phyloP scores from a whole-genome alignment of 257 asterid genomes.

The Penstemon newberryi region DNA sequence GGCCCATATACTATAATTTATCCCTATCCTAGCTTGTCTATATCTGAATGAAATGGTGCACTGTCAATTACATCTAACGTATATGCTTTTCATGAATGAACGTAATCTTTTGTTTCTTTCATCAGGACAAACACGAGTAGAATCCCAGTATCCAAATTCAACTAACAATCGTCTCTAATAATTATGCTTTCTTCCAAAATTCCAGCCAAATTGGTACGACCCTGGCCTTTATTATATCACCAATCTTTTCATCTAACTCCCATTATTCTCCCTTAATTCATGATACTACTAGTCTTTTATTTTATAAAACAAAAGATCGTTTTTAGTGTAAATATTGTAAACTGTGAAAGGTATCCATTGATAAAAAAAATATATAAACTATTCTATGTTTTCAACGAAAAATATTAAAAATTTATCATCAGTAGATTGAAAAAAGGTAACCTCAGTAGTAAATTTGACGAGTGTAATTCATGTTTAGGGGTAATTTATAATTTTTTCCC shows the following conservation, averaged over 20 bases:
- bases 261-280: too few relatives aligned
- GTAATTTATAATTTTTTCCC: too few relatives aligned
- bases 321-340: too few relatives aligned
- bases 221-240: neutral
- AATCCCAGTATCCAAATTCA: conserved; percentile 6
- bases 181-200: neutral
- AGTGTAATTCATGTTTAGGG: too few relatives aligned
- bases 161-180: neutral
- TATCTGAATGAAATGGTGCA: neutral
- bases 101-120: conserved; percentile 12
- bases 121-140: neutral
- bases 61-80: neutral
- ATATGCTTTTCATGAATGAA: conserved; percentile 22
- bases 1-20: conserved; percentile 19
- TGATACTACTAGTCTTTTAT: too few relatives aligned
- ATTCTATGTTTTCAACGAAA: too few relatives aligned
- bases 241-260: too few relatives aligned
- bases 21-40: conserved; percentile 5
- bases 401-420: neutral
- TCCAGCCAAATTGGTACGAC: neutral
- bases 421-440: neutral
- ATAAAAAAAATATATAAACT: too few relatives aligned
- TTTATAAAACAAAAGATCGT: too few relatives aligned
- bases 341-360: too few relatives aligned
- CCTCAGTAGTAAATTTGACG: too few relatives aligned